Conservation (phyloP, 1,139 yeast species). For the Debaryomyces singareniensis region DNA sequence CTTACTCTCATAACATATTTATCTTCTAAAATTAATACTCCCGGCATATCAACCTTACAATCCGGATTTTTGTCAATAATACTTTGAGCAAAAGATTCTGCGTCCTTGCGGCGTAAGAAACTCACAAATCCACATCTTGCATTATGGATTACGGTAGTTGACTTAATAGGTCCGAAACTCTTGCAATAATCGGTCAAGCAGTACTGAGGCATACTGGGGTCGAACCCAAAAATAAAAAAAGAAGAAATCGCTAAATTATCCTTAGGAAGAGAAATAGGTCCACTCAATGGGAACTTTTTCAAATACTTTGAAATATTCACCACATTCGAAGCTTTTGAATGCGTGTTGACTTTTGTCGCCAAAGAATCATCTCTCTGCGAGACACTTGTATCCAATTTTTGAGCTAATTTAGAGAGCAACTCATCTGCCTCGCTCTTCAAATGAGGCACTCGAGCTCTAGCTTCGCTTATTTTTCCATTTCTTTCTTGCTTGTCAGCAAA, state of each 20-base stretch:
- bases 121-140: slow-evolving; percentile 64
- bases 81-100: slow-evolving; percentile 47
- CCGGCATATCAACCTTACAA: slow-evolving; percentile 24
- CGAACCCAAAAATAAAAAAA: slow-evolving; percentile 69
- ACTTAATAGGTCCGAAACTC: slow-evolving; percentile 39
- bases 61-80: slow-evolving; percentile 25
- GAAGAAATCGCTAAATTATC: slow-evolving; percentile 38
- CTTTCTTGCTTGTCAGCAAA: slow-evolving; percentile 32
- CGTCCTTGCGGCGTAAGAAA: slow-evolving; percentile 43
- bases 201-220: slow-evolving; percentile 61
- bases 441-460: not conserved
- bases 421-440: slow-evolving; percentile 13
- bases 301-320: slow-evolving; percentile 45
- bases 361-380: slow-evolving; percentile 5
- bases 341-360: slow-evolving; percentile 5
- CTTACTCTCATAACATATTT: slow-evolving; percentile 49
- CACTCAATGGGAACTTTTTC: slow-evolving; percentile 56
- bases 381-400: slow-evolving; percentile 15
- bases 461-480: slow-evolving; percentile 7
- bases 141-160: slow-evolving; percentile 49
- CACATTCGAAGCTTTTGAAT: no score
- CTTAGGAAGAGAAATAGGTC: slow-evolving; percentile 39
- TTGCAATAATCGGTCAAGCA: slow-evolving; percentile 44
- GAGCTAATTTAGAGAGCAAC: slow-evolving; percentile 35
- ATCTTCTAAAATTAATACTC: slow-evolving; percentile 25